phyloP scores from a whole-genome alignment of 1,284 basidiomycete species.

The Lentinula novae-zelandiae region DNA sequence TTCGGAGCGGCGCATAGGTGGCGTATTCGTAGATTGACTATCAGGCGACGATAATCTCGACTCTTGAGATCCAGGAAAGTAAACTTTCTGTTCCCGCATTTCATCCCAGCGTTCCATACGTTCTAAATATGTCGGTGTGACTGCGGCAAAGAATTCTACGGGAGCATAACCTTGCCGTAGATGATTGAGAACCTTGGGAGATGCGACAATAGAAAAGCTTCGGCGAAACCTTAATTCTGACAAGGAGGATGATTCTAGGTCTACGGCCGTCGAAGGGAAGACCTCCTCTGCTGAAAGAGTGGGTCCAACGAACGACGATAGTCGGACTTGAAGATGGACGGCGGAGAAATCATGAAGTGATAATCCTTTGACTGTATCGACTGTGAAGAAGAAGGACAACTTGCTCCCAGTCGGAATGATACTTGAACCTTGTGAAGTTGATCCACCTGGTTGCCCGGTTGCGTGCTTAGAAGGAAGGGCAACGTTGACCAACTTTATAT shows the following conservation, averaged over 20 bases:
- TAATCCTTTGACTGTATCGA: constrained; percentile 85
- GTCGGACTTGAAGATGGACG: constrained; percentile 80
- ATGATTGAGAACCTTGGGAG: constrained; percentile 70
- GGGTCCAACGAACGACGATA: constrained; percentile 78
- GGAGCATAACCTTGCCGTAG: constrained; percentile 75
- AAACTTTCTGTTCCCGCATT: constrained; percentile 66
- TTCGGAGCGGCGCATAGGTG: constrained; percentile 86
- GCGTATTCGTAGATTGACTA: constrained; percentile 38
- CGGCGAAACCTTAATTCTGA: constrained; percentile 80
- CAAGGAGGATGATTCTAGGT: constrained; percentile 69
- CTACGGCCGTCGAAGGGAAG: constrained; percentile 70
- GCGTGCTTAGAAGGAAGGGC: constrained; percentile 58
- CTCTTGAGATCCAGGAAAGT: constrained; percentile 30
- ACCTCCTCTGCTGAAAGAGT: constrained; percentile 74
- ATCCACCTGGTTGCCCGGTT: constrained; percentile 56
- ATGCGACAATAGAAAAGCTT: constrained; percentile 74
- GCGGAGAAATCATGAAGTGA: constrained; percentile 84
- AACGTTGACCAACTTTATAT: constrained; percentile 75
- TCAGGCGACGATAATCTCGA: constrained; percentile 30
- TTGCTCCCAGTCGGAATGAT: constrained; percentile 69
- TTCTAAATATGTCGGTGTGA: constrained; percentile 79
- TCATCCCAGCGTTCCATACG: constrained; percentile 91
- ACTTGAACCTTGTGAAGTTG: constrained; percentile 66
- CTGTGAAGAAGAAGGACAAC: constrained; percentile 75
- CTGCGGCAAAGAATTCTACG: constrained; percentile 84